Evolutionary conservation across 164 flowering plant species (phyloP), one percentile per base, ranked within the genome.

Genomic region (Santalum album): DNA sequence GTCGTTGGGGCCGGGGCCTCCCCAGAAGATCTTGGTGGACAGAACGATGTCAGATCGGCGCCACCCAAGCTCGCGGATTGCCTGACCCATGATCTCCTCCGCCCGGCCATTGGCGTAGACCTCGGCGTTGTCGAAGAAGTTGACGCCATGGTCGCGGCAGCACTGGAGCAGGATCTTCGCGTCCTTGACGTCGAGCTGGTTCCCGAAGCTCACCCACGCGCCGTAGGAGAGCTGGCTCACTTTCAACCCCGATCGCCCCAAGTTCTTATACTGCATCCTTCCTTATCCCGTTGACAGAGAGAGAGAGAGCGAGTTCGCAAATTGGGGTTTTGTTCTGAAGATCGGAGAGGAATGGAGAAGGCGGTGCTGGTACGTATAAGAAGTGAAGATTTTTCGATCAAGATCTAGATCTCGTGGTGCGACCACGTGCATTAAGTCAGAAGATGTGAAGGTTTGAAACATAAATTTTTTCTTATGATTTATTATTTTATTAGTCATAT

Each of bases 11-110:
- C 96, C 96, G 0, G 81, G 64, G 0, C 99, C 97, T 0, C 99
- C 97, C 96, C 99, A 94, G 69, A 94, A 94, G 78, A 94, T 80
- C 86, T 94, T 94, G 60, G 99, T 94, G 62, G 99, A 86, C 19
- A 94, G 63, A 32, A 94, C 97, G 19, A 90, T 57, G 54, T 94
- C 99, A 18, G 97, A 90, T 20, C 99, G 69, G 64, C 78, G 78
- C 97, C 99, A 94, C 0, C 99, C 96, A 9, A 94, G 87, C 72
- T 94, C 97, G 1, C 95, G 76, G 19, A 94, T 79, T 16, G 97
- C 97, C 61, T 94, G 97, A 1, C 99, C 99, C 97, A 94, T 90
- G 78, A 94, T 94, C 72, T 94, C 99, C 71, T 90, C 97, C n/a
- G 97, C 99, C 1, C 97, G 77, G 55, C 99, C 97, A 51, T 94